Base-by-base conservation (phyloP, 1,284 basidiomycete genomes). In the Rhodotorula glutinis region DNA sequence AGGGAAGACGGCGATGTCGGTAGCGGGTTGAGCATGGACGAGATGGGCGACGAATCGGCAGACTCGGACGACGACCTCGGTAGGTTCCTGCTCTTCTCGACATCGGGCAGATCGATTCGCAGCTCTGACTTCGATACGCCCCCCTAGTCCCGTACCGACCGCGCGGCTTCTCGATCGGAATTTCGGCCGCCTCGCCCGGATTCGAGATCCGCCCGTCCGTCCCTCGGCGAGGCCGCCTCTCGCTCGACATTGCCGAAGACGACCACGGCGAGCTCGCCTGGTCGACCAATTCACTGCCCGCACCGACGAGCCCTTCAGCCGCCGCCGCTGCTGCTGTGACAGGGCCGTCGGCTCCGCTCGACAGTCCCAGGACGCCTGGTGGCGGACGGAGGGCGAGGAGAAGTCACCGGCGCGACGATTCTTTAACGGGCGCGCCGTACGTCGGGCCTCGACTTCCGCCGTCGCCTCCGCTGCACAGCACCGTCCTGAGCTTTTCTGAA, bases 111-210 rank as follows among this genome's bases (percentile, higher is more conserved):
- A 44, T 43, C 17, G 17, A 19, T 5, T 16, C 21, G 21, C 43
- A 16, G 43, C 43, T 5, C 14, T 27, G n/a, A 11, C 25, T 25
- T 19, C 2, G 11, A 8, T 25, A 27, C 23, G 14, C 17, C 30
- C 2, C 41, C 9, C 4, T 44, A 73, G 72, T 70, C 57, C 62
- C 65, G 53, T 74, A 58, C 65, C 66, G 70, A 44, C 74, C 74
- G 19, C 67, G 70, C 8, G 75, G 75, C 14, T 68, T 76, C 41
- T 67, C 72, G 21, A 71, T 76, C 53, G 75, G 74, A 2, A 65
- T 76, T 38, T 66, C 65, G 40, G 74, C 75, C 33, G 65, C 71
- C 41, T 73, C 70, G 1, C 75, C 75, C 27, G 75, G 75, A 3
- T 76, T 76, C 59, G 74, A 74, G 38, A 66, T 75, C 57, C 63